These are phyloP conservation scores for Rubia tinctorum DNA, from an alignment of 305 asterid genomes.

Conservation along the genomic window DNA sequence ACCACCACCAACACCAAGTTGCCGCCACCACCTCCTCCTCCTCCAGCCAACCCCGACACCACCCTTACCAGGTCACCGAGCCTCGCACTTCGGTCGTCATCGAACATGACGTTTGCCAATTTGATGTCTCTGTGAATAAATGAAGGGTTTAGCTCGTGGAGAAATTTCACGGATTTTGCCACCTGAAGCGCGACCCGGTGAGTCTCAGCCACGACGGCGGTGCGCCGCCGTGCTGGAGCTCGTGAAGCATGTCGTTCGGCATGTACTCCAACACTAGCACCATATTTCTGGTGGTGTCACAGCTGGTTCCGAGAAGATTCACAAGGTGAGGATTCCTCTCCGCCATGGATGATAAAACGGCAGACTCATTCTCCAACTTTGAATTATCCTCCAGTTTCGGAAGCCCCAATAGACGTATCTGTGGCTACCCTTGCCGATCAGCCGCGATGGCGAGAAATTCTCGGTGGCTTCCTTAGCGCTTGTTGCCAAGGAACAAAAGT, in stretches of 20 bases:
- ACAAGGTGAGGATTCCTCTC: slow-evolving; percentile 30
- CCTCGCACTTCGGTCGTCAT: slow-evolving; percentile 35
- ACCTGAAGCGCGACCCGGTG: slow-evolving; percentile 40
- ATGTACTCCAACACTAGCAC: slow-evolving; percentile 49
- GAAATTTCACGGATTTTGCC: too few relatives aligned
- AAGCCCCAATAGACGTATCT: too few relatives aligned
- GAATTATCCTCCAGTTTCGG: slow-evolving; percentile 49
- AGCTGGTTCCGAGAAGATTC: slow-evolving; percentile 40
- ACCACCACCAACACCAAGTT: too few relatives aligned
- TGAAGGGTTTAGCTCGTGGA: slow-evolving; percentile 45
- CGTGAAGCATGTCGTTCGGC: slow-evolving; percentile 65
- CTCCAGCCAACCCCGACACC: too few relatives aligned
- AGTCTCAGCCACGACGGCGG: slow-evolving; percentile 48
- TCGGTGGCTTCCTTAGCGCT: too few relatives aligned
- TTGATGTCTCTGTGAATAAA: slow-evolving; percentile 69
- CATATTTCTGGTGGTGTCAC: slow-evolving; percentile 20
- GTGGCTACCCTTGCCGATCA: too few relatives aligned
- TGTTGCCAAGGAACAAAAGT: too few relatives aligned
- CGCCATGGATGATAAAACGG: slow-evolving; percentile 36
- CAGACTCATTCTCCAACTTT: slow-evolving; percentile 54
- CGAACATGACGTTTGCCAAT: slow-evolving; percentile 53
- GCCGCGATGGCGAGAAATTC: too few relatives aligned
- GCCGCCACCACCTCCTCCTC: too few relatives aligned
- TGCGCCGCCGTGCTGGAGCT: slow-evolving; percentile 36
- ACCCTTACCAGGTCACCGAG: too few relatives aligned